These are phyloP conservation scores for Colletotrichum lupini DNA, from an alignment of 2,329 filamentous ascomycete genomes.

Conservation along the genomic window DNA sequence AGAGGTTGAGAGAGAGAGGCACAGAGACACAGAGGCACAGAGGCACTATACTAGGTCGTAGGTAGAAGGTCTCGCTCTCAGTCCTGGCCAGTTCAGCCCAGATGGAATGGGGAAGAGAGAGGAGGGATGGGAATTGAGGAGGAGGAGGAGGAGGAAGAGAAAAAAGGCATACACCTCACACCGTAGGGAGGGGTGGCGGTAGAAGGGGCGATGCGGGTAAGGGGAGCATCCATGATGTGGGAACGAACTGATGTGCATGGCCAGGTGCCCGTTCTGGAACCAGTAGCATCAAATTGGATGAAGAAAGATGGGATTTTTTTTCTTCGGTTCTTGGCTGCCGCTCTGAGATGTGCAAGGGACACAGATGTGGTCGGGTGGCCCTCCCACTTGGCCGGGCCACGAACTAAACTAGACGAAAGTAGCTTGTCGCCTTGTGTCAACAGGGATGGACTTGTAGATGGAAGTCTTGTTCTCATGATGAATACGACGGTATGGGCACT, in stretches of 20 bases:
- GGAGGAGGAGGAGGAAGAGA: too few species aligned
- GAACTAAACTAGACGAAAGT: slow-evolving; percentile 8
- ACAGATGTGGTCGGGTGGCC: slow-evolving; percentile 27
- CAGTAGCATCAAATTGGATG: slow-evolving; percentile 33
- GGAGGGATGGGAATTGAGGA: neutral
- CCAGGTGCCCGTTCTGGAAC: slow-evolving; percentile 33
- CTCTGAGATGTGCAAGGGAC: slow-evolving; percentile 23
- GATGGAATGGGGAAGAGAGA: slow-evolving; percentile 17
- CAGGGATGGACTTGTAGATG: neutral
- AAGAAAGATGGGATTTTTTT: slow-evolving; percentile 36
- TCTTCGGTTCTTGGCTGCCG: slow-evolving; percentile 34
- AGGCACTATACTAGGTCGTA: too few species aligned
- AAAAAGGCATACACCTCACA: too few species aligned
- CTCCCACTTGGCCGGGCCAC: slow-evolving; percentile 28
- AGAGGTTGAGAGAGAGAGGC: too few species aligned
- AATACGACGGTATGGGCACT: neutral
- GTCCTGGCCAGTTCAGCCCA: slow-evolving; percentile 4
- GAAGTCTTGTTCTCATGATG: neutral
- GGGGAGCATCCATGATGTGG: slow-evolving; percentile 21
- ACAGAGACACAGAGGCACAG: too few species aligned
- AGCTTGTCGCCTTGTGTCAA: neutral
- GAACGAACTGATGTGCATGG: slow-evolving; percentile 34
- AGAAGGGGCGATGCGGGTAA: slow-evolving; percentile 32
- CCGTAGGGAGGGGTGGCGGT: slow-evolving; percentile 9
- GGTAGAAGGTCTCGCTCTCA: neutral